A percentile compares a stretch with the other conserved stretches of the same genome.
Evolutionary conservation across 345 rosid species (phyloP).

Genomic region (Alliaria petiolata): DNA sequence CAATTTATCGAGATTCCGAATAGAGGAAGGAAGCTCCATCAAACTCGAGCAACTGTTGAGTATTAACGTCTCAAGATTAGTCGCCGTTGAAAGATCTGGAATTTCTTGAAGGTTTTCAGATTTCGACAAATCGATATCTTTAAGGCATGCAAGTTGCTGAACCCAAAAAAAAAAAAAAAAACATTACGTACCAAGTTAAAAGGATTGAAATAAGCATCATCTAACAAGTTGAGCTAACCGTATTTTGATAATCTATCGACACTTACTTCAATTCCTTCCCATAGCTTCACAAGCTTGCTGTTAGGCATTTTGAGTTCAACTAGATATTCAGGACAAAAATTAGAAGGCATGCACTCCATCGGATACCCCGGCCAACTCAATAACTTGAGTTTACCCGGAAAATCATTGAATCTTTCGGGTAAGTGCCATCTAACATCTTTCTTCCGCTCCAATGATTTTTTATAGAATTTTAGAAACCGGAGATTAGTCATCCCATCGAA

Average conservation of each 20-base stretch:
- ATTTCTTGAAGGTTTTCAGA: neutral
- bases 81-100: neutral
- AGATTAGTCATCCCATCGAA: slow-evolving; percentile 22
- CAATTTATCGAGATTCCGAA: no score
- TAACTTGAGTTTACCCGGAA: slow-evolving; percentile 5
- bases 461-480: slow-evolving; percentile 5
- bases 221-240: no score
- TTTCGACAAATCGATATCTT: neutral
- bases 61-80: neutral
- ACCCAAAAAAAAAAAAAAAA: neutral
- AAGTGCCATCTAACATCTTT: neutral
- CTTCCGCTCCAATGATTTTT: neutral
- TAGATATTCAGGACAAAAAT: neutral
- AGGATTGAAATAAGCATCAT: no score
- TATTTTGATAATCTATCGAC: no score
- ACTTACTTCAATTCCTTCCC: neutral
- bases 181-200: neutral
- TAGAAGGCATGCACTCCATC: slow-evolving; percentile 11
- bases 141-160: neutral
- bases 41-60: neutral
- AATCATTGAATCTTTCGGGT: neutral
- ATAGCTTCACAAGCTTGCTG: neutral
- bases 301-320: neutral
- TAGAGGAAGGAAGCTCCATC: neutral
- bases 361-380: slow-evolving; percentile 30